phyloP scores from a whole-genome alignment of 1,139 yeast species.

The Eremothecium cymbalariae region DNA sequence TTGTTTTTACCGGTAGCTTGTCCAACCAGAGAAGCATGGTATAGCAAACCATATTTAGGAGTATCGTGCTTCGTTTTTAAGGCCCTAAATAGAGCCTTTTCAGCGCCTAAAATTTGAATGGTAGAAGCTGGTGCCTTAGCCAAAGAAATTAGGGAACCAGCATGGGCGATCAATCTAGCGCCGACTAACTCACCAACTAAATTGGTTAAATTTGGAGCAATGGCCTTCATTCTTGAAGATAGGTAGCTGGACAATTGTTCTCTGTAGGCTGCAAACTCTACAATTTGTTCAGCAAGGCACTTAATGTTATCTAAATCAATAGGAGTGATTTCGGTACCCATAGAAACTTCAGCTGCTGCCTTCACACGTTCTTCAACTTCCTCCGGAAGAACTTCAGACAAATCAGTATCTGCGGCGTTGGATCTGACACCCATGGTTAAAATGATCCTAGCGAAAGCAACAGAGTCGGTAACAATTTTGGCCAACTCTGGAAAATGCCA shows the following conservation, averaged over 20 bases:
- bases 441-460: conserved; percentile 87
- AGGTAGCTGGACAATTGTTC: conserved; percentile 84
- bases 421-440: conserved; percentile 92
- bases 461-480: conserved; percentile 91
- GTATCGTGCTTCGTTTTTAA: conserved; percentile 97
- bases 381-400: conserved; percentile 88
- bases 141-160: conserved; percentile 87
- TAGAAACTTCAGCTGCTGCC: conserved; percentile 93
- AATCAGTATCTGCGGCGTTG: conserved; percentile 81
- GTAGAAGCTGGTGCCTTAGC: conserved; percentile 99
- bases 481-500: conserved; percentile 99
- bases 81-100: conserved; percentile 97
- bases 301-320: conserved; percentile 78
- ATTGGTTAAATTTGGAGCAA: conserved; percentile 94
- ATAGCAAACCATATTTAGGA: conserved; percentile 94
- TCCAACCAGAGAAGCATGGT: conserved; percentile 96
- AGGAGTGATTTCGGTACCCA: conserved; percentile 96
- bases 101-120: conserved; percentile 98
- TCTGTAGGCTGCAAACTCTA: conserved; percentile 90
- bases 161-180: conserved; percentile 95
- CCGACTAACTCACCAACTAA: conserved; percentile 97
- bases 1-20: conserved; percentile 96
- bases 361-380: conserved; percentile 76
- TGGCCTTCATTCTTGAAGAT: conserved; percentile 92
- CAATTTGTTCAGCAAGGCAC: conserved; percentile 89